These are phyloP conservation scores for Corylus avellana DNA, from an alignment of 306 rosid genomes.

Conservation along the genomic window DNA sequence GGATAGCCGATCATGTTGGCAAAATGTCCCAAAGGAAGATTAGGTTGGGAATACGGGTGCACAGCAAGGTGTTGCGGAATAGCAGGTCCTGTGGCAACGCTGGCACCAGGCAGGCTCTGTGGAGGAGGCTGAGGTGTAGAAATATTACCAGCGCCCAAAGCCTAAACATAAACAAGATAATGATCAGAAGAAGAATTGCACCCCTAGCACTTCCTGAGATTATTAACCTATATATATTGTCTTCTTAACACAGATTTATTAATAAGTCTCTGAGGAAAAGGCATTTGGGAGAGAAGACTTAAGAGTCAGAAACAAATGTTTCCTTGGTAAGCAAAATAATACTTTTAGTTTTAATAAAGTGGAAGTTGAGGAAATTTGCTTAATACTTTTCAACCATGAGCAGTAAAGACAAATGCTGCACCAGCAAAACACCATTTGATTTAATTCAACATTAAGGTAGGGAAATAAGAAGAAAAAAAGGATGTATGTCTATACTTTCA, in stretches of 20 bases:
- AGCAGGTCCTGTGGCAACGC: constrained; percentile 82
- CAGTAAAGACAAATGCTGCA: background rate
- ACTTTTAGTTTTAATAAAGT: background rate
- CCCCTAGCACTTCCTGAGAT: constrained; percentile 8
- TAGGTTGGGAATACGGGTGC: constrained; percentile 95
- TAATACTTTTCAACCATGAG: background rate
- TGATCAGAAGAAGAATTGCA: constrained; percentile 19
- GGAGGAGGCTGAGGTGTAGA: constrained; percentile 65
- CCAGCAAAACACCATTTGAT: background rate
- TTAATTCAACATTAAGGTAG: background rate
- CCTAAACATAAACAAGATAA: constrained; percentile 48
- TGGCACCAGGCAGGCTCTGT: constrained; percentile 65
- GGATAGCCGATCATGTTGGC: constrained; percentile 96
- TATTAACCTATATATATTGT: background rate
- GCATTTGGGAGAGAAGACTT: background rate
- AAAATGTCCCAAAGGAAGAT: constrained; percentile 87
- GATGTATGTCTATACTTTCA: background rate
- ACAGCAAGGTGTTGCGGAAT: constrained; percentile 92
- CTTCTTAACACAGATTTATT: background rate
- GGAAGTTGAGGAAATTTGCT: background rate
- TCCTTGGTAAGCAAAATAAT: background rate
- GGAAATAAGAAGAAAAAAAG: background rate
- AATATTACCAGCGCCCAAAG: constrained; percentile 66
- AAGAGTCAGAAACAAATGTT: background rate
- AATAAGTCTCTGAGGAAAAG: background rate